Evolutionary conservation across 1,284 basidiomycete genomes (phyloP).

Genomic region (Peniophora sp.): DNA sequence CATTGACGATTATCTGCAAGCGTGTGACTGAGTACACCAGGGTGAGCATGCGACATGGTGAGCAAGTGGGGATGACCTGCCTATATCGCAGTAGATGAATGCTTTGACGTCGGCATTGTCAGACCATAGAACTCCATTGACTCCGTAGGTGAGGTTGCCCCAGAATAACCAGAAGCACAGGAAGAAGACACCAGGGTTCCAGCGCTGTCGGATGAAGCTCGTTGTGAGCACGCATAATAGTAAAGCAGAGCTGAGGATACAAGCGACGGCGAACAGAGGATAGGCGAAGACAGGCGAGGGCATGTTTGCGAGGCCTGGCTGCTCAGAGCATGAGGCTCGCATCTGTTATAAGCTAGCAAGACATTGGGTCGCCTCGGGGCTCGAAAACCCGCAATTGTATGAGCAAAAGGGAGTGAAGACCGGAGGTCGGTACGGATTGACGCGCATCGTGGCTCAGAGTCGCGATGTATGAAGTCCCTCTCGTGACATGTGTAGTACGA

Average conservation of each 20-base stretch:
- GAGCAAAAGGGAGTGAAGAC: no score
- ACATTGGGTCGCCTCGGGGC: no score
- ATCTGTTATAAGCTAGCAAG: no score
- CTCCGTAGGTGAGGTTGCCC: background rate
- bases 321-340: no score
- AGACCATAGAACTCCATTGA: background rate
- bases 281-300: background rate
- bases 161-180: background rate
- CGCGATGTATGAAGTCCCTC: no score
- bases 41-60: background rate
- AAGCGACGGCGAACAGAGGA: background rate
- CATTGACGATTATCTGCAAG: background rate
- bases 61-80: background rate
- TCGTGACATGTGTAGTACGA: no score
- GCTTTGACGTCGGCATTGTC: background rate
- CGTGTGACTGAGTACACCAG: background rate
- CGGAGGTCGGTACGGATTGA: no score
- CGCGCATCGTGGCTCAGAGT: no score
- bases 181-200: background rate
- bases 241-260: background rate
- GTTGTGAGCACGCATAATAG: background rate
- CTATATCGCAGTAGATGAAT: background rate
- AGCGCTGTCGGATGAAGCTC: background rate
- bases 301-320: no score
- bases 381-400: no score